Evolutionary conservation across 306 rosid genomes (phyloP), one percentile per base, ranked within the genome.

Genomic region (Cicer pinnatifidum): DNA sequence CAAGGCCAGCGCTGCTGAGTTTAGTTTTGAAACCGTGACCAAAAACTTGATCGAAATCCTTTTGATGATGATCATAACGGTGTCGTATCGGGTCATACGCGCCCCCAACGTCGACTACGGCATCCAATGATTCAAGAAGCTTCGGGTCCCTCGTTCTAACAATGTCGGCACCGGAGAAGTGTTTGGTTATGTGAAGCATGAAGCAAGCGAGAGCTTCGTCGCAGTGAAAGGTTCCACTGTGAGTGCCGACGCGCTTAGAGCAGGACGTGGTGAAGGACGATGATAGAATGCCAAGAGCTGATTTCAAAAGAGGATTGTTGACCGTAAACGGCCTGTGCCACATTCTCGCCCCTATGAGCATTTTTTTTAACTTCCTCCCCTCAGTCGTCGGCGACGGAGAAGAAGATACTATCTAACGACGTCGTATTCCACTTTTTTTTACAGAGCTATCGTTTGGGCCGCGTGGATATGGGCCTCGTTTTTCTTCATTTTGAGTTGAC

Each of bases 141-240:
- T 67, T 71, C 11, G 78, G 64, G 70, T 85, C 84, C 9, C 89
- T 83, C 2, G 88, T 88, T 72, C 89, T 75, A 57, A 88, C 77
- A 7, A 88, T 70, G 1, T 67, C 74, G 2, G 92, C 85, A 8
- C 40, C 80, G 72, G 84, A 66, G 80, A 88, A 85, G 68, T 53
- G 67, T 35, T 75, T 46, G 61, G 89, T 71, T 38, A 80, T 86
- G 68, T 84, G 86, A 64, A 88, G 88, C 79, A 88, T 28, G 77
- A 57, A 88, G 79, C 92, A 85, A 10, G 89, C 89, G 65, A 88
- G 88, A 16, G 88, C 92, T 77, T 85, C 92, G 78, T 85, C 89
- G 84, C 88, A 85, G 83, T 88, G 88, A 54, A 88, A 83, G 79
- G 79, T 82, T 67, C 89, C 89, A 17, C 75, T 75, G 84, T 83